Percentiles rank a stretch among this genome's conserved stretches.
These are phyloP conservation scores for Aphanomyces euteiches DNA, from an alignment of 352 stramenopile genomes.

Conservation along the genomic window DNA sequence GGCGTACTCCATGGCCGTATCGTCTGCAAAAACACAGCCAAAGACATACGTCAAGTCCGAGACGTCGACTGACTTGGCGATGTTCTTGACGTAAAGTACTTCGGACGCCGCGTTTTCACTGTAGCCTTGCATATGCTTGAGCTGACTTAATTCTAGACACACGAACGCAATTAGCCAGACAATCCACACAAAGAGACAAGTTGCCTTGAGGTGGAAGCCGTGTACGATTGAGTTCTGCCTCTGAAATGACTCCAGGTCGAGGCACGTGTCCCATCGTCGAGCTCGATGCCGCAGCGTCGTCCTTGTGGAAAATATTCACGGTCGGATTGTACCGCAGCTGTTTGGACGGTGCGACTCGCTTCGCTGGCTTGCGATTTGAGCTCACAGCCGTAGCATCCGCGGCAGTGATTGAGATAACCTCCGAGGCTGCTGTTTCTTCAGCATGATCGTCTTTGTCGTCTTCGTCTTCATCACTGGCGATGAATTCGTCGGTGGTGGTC, in stretches of 20 bases:
- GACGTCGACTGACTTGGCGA: conserved; percentile 50
- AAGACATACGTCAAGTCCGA: conserved; percentile 52
- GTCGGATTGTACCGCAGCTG: background rate
- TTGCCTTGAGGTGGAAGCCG: conserved; percentile 40
- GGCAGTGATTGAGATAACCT: background rate
- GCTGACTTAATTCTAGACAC: conserved; percentile 34
- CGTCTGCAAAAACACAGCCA: conserved; percentile 39
- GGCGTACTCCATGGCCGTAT: conserved; percentile 36
- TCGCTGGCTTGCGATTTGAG: conserved; percentile 1
- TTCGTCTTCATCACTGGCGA: conserved; percentile 33
- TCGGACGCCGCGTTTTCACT: conserved; percentile 44
- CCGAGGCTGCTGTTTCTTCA: background rate
- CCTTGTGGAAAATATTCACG: conserved; percentile 14
- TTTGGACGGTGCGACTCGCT: background rate
- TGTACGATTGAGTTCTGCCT: conserved; percentile 49
- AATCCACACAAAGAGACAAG: conserved; percentile 20
- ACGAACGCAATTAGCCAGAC: background rate
- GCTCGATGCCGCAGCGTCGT: background rate
- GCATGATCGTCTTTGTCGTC: conserved; percentile 13
- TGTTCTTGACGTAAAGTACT: conserved; percentile 81
- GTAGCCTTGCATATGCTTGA: conserved; percentile 77
- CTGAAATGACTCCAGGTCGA: conserved; percentile 58
- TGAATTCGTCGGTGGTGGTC: conserved; percentile 31
- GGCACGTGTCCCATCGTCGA: background rate
- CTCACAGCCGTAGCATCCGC: background rate